Conservation (phyloP, 768 basidiomycete genomes). For the Amanita exitialis region DNA sequence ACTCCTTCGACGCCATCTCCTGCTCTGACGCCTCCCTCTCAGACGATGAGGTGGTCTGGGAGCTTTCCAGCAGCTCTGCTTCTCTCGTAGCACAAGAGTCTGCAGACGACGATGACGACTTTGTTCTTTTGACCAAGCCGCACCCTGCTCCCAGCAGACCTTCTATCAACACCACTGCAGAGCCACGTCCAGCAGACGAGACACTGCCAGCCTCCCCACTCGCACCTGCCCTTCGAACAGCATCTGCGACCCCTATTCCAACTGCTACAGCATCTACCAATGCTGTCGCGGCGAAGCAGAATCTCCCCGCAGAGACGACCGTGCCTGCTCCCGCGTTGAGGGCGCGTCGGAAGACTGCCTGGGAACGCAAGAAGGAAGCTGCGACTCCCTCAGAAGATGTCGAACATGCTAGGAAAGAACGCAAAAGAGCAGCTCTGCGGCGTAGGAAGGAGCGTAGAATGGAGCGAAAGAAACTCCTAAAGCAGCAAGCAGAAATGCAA, state of each 20-base stretch:
- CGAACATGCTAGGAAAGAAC: neutral
- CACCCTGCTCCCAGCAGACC: neutral
- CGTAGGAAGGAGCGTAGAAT: neutral
- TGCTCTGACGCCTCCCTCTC: slow-evolving; percentile 16
- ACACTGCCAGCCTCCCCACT: neutral
- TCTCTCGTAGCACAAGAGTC: slow-evolving; percentile 15
- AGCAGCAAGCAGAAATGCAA: neutral
- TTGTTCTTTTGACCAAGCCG: slow-evolving; percentile 33
- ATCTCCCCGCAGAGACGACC: neutral
- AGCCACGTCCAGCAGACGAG: neutral
- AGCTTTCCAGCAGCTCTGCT: slow-evolving; percentile 23
- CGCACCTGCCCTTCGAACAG: neutral
- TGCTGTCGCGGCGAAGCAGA: neutral
- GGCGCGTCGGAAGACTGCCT: neutral
- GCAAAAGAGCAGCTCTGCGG: neutral
- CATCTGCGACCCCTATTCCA: neutral
- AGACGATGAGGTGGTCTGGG: slow-evolving; percentile 52
- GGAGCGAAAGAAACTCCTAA: neutral
- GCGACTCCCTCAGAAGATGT: neutral
- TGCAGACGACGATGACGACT: slow-evolving; percentile 34
- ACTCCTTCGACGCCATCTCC: neutral
- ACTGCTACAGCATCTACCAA: neutral
- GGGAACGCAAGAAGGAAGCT: neutral
- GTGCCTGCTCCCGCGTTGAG: neutral
- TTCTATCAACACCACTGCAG: neutral